Percentiles rank a stretch among this genome's conserved stretches.
phyloP scores from a whole-genome alignment of 2,329 filamentous ascomycete genomes.

The Pseudocercospora musae region DNA sequence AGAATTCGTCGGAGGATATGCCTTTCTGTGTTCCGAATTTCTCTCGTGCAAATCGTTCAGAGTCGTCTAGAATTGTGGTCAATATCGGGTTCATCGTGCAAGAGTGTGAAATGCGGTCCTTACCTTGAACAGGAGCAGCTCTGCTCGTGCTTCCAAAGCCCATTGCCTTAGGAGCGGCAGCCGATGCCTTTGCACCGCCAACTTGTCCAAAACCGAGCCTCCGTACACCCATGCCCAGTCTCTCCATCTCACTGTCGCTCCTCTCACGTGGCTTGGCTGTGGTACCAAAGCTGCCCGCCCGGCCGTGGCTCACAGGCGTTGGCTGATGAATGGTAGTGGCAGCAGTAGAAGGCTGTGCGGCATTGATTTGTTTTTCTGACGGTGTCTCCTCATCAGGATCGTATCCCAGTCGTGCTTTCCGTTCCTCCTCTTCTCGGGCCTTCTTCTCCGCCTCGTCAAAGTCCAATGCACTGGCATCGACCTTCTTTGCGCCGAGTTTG shows the following conservation, averaged over 20 bases:
- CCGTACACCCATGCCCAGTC: conserved; percentile 82
- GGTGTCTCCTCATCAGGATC: conserved; percentile 79
- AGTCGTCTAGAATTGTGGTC: conserved; percentile 54
- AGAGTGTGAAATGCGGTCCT: conserved; percentile 23
- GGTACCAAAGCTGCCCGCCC: conserved; percentile 59
- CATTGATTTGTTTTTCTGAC: conserved; percentile 39
- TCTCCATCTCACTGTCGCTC: conserved; percentile 74
- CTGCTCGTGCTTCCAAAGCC: conserved; percentile 75
- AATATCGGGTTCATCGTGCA: background rate
- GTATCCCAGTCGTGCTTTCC: conserved; percentile 92
- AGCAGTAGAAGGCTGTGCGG: conserved; percentile 42
- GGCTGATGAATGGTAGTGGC: conserved; percentile 65
- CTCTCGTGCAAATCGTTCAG: conserved; percentile 75
- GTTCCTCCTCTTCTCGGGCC: conserved; percentile 94
- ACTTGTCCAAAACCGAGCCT: conserved; percentile 87
- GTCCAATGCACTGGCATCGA: conserved; percentile 71
- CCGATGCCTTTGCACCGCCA: conserved; percentile 48
- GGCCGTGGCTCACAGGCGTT: conserved; percentile 67
- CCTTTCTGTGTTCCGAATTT: conserved; percentile 94
- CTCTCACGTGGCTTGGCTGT: conserved; percentile 51
- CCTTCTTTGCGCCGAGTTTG: conserved; percentile 65
- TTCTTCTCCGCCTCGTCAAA: conserved; percentile 97
- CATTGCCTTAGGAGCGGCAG: conserved; percentile 60
- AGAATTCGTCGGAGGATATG: conserved; percentile 98
- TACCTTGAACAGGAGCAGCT: conserved; percentile 63